Evolutionary conservation across 345 rosid species (phyloP), one percentile per base, ranked within the genome.

Genomic region (Aegle marmelos): DNA sequence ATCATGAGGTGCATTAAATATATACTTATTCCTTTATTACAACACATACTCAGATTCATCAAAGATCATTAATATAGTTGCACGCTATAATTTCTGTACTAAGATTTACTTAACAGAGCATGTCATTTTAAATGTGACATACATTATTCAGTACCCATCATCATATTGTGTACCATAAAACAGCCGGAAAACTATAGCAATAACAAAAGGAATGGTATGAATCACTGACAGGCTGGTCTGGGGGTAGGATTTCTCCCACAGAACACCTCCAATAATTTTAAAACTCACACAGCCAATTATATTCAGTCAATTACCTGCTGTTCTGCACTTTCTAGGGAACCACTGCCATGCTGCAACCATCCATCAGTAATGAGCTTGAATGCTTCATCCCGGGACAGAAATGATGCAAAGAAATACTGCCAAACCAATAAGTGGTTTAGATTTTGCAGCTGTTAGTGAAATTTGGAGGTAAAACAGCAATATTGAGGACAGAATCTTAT

Each of bases 361-460:
- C 91, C 90, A 83, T 88, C 91, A 56, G 28, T 79, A 74, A 91
- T 91, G 78, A 89, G 77, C 82, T 89, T 89, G 84, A 87, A 86
- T 10, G 91, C 93, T 80, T 88, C 93, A 86, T 88, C 93, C 27
- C 93, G 92, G 14, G 92, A 91, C 9, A 91, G 82, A 80, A 91
- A 91, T 72, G 95, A 88, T 48, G 91, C 93, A 85, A 90, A 91
- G 82, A 91, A 91, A 82, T 86, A 78, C 93, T 88, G 93, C 82
- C 78, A 82, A 76, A 75, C 13, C 41, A 78, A 80, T 39, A 80
- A 78, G 62, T 39, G 11, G 53, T 65, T 79, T 56, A 81, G 81
- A 82, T 25, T 56, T 75, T 76, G 57, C 82, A 77, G 72, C 69
- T 36, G 13, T 62, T 45, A 63, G 75, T 54, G 30, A 72, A 67